Evolutionary conservation across 192 early-diverging fungal species (phyloP), one percentile per base, ranked within the genome.

Genomic region (Piromyces finnis): DNA sequence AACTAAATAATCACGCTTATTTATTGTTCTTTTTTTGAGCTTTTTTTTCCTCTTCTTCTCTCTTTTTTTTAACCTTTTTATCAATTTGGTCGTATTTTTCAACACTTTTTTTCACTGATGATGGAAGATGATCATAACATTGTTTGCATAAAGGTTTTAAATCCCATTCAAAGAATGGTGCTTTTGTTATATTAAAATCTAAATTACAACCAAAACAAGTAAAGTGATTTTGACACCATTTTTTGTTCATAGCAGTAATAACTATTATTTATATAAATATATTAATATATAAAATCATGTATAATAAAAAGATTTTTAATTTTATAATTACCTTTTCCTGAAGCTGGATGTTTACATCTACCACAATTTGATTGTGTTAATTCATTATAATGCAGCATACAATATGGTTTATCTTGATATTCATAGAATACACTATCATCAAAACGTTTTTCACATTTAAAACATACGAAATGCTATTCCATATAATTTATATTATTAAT

Each of bases 141-240:
- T 41, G 41, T 78, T 84, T 85, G 81, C 89, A 90, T 29, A 85
- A 78, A 51, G 87, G 84, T 78, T 87, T 87, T 17, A 17, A 29
- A 77, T 90, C 87, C 84, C 82, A 88, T 26, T 85, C 86, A 28
- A 86, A 39, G 78, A 84, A 88, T 1, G 30, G 32, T 7, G 41
- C 79, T 13, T 79, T 78, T 16, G 87, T 78, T 15, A 41, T 26
- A 26, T 12, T 32, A 68, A 68, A 68, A 11, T 68, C 26, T n/a
- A 68, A n/a, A 80, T 85, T 81, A 80, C 89, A 90, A 5, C 79
- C 83, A 68, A 83, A 79, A 80, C 89, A 90, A 28, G 84, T 79
- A 41, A 90, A 90, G 51, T 90, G 89, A 26, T 84, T 29, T 30
- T 85, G 85, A 79, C 89, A 90, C 84, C 83, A 90, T 32, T 83